Conservation (phyloP, 345 rosid species). For the Linum lewisii region DNA sequence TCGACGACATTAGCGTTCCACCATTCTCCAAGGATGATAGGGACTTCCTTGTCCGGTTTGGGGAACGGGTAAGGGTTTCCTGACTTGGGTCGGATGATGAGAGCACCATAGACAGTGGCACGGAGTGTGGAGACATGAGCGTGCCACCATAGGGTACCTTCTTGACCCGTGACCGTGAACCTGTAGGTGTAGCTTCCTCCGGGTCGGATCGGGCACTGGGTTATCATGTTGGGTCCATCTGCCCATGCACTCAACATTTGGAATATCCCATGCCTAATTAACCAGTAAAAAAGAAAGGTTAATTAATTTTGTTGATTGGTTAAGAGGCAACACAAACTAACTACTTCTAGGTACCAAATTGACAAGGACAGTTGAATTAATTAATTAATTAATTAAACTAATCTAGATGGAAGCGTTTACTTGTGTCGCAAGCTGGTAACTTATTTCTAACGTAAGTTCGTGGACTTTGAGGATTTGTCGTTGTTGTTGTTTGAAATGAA, state of each 20-base stretch:
- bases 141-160: slow-evolving; percentile 97
- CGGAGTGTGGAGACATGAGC: slow-evolving; percentile 67
- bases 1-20: slow-evolving; percentile 71
- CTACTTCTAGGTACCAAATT: background rate
- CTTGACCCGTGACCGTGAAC: slow-evolving; percentile 52
- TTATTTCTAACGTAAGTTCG: background rate
- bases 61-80: slow-evolving; percentile 70
- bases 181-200: slow-evolving; percentile 53
- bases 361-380: background rate
- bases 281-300: background rate
- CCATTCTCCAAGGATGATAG: slow-evolving; percentile 82
- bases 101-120: slow-evolving; percentile 79
- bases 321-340: background rate
- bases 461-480: background rate
- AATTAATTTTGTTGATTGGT: background rate
- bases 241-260: slow-evolving; percentile 66
- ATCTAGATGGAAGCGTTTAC: background rate
- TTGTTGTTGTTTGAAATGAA: background rate
- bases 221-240: slow-evolving; percentile 68
- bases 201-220: slow-evolving; percentile 76
- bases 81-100: slow-evolving; percentile 55
- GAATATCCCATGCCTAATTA: slow-evolving; percentile 71
- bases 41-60: slow-evolving; percentile 60
- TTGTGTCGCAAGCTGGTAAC: background rate
- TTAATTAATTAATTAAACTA: too few relatives aligned